These are phyloP conservation scores for Hortaea sp. DNA, from an alignment of 2,329 filamentous ascomycete species.

Conservation along the genomic window DNA sequence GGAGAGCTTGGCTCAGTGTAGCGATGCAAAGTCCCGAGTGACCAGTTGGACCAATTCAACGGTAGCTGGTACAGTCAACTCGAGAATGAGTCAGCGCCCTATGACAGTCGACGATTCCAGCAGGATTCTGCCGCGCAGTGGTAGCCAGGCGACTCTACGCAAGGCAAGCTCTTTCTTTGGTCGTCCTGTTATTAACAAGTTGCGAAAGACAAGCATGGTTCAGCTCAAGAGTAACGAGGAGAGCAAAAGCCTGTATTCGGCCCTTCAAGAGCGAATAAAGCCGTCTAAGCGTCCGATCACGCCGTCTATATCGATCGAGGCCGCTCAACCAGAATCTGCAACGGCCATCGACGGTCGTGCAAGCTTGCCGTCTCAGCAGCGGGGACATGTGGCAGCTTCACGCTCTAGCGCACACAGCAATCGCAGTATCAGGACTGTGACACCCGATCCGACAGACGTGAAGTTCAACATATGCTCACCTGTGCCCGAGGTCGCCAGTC, in stretches of 20 bases:
- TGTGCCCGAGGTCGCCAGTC: slow-evolving; percentile 16
- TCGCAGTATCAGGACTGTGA: slow-evolving; percentile 18
- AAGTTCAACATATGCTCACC: slow-evolving; percentile 14
- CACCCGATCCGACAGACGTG: slow-evolving; percentile 12
- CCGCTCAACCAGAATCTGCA: neutral
- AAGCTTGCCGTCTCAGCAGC: slow-evolving; percentile 14
- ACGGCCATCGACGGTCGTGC: slow-evolving; percentile 4
- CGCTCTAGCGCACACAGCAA: slow-evolving; percentile 1
- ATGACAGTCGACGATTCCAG: slow-evolving; percentile 5
- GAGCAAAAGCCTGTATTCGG: slow-evolving; percentile 52
- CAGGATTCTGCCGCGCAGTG: slow-evolving; percentile 6
- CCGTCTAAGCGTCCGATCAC: slow-evolving; percentile 7
- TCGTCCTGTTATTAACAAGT: slow-evolving; percentile 17
- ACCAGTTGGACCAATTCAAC: slow-evolving; percentile 64
- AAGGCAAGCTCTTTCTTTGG: slow-evolving; percentile 23
- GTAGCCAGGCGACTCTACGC: slow-evolving; percentile 13
- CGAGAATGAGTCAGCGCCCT: slow-evolving; percentile 14
- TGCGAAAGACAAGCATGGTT: slow-evolving; percentile 19
- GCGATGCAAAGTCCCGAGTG: slow-evolving; percentile 52
- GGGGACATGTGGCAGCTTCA: neutral
- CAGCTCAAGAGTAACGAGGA: slow-evolving; percentile 32
- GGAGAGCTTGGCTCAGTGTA: slow-evolving; percentile 29
- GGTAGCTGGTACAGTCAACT: slow-evolving; percentile 43
- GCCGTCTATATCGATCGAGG: neutral
- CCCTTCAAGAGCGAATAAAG: slow-evolving; percentile 44